A percentile compares a stretch with the other conserved stretches of the same genome.
Conservation (phyloP, 1,284 basidiomycete species). For the Bjerkandera adusta region DNA sequence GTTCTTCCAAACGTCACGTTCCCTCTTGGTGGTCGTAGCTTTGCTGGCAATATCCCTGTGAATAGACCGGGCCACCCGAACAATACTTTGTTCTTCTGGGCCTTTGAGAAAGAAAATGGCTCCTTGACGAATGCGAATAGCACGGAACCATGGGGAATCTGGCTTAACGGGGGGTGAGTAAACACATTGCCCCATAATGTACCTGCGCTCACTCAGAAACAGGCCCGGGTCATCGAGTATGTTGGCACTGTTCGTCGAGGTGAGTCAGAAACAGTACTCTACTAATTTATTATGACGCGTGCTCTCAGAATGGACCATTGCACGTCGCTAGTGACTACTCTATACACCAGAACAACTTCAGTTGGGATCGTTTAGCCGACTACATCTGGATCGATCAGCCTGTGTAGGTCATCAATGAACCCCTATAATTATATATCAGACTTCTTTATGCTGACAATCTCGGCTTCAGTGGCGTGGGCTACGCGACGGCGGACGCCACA, state of each 20-base stretch:
- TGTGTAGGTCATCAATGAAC: slow-evolving; percentile 35
- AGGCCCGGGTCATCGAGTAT: slow-evolving; percentile 68
- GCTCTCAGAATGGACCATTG: slow-evolving; percentile 64
- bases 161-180: slow-evolving; percentile 73
- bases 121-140: slow-evolving; percentile 51
- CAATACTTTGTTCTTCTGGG: slow-evolving; percentile 73
- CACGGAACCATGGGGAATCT: slow-evolving; percentile 66
- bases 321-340: slow-evolving; percentile 49
- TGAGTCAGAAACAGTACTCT: too few relatives aligned
- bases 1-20: slow-evolving; percentile 67
- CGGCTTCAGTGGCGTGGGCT: slow-evolving; percentile 58
- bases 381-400: slow-evolving; percentile 75
- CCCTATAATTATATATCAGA: not conserved
- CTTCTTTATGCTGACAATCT: slow-evolving; percentile 21
- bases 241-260: slow-evolving; percentile 62
- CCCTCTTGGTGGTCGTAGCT: slow-evolving; percentile 50
- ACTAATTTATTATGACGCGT: too few relatives aligned
- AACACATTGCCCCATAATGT: too few relatives aligned
- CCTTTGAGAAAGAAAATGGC: slow-evolving; percentile 57
- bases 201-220: slow-evolving; percentile 1
- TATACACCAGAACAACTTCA: slow-evolving; percentile 47
- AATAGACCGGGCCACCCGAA: slow-evolving; percentile 53
- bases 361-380: slow-evolving; percentile 62
- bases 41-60: slow-evolving; percentile 68
- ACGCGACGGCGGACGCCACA: slow-evolving; percentile 58